Base-by-base conservation (phyloP, 192 early-diverging fungal species). In the Linnemannia exigua region DNA sequence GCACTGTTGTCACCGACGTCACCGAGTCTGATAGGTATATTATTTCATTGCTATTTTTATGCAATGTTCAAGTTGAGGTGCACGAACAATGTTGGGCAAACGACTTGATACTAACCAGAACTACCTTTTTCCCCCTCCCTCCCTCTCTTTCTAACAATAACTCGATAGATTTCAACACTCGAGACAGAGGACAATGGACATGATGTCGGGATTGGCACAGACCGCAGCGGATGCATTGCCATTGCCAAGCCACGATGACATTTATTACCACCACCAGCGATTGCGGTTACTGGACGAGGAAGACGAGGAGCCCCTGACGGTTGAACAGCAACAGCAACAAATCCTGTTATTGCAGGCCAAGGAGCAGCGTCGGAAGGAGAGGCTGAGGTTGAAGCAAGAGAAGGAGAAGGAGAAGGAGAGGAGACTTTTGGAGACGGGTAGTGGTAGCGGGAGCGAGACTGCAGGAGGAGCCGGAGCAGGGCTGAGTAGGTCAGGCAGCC, bases 211-310 rank as follows among this genome's bases (percentile, higher is more conserved):
- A 75, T 46, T 85, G 35, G 83, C 83, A 35, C 83, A 85, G 22
- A 75, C 77, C 0, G 83, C 83, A 17, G 83, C 83, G 28, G 83
- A 85, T 46, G 83, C 74, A 31, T 67, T 85, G 50, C 83, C 83
- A 1, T 51, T 85, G 41, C 83, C 83, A 3, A 85, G 83, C 46
- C 83, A 85, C 44, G 83, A 85, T 67, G 83, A 85, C 17, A 85
- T 85, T 50, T 85, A 85, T 58, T 85, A 85, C 58, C 83, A 85
- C 35, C 83, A 85, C 48, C 83, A 85, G 37, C 72, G 83, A n/a
- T 41, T 85, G 69, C 72, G 76, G 22, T 70, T 85, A 14, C 51
- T 85, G 68, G 83, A 85, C 35, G 83, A 85, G 58, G 77, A 79
- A 61, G 83, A 85, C 7, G 83, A 79, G 15, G 54, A 67, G 33